Percentiles rank a stretch among this genome's conserved stretches.
Conservation (phyloP, 2,329 filamentous ascomycete genomes). For the Fusarium nygamai region DNA sequence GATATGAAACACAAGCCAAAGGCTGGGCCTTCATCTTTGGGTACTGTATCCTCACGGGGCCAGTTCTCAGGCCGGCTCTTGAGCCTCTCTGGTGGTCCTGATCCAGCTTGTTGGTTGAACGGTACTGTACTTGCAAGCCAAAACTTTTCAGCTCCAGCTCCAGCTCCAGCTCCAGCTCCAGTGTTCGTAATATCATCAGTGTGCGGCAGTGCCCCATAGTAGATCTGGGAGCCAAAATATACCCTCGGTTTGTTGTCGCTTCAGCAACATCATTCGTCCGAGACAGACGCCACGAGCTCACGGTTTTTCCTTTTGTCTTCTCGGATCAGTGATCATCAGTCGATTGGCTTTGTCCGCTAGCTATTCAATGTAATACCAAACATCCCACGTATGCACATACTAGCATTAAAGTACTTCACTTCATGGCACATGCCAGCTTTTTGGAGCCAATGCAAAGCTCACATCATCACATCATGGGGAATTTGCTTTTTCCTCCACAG, state of each 20-base stretch:
- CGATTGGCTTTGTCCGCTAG: constrained; percentile 7
- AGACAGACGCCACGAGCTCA: constrained; percentile 34
- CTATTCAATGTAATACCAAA: constrained; percentile 13
- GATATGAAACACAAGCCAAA: constrained; percentile 2
- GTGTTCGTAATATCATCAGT: neutral
- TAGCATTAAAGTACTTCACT: constrained; percentile 20
- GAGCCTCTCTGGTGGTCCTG: constrained; percentile 10
- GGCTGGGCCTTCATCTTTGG: neutral
- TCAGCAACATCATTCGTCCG: constrained; percentile 32
- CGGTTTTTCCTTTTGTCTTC: constrained; percentile 25
- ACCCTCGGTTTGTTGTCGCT: constrained; percentile 22
- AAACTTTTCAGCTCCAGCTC: constrained; percentile 16
- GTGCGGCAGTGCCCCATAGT: constrained; percentile 18
- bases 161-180: neutral
- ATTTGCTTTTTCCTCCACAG: constrained; percentile 27
- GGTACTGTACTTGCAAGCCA: neutral
- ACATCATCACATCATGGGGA: constrained; percentile 35
- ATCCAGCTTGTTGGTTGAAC: neutral
- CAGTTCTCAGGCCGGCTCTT: constrained; percentile 1
- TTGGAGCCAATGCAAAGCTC: neutral
- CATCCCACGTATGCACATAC: neutral
- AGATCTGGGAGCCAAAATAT: constrained; percentile 10
- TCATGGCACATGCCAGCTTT: constrained; percentile 10
- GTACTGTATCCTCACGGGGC: neutral
- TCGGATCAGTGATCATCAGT: constrained; percentile 13